Base-by-base conservation (phyloP, 176 grass and related monocot species). In the Aegilops speltoides region DNA sequence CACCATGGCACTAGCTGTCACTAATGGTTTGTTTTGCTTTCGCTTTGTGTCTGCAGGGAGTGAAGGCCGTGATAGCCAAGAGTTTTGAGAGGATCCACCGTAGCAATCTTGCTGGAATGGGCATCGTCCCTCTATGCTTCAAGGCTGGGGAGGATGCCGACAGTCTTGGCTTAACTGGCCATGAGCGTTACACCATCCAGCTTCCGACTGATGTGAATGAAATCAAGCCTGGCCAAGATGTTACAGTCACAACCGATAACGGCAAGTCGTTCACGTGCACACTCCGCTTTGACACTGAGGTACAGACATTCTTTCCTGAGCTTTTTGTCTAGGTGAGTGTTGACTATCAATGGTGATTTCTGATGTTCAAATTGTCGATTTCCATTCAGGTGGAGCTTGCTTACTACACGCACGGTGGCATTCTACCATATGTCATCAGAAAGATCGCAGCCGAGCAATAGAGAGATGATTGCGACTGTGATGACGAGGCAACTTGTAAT, bases 1-100 rank as follows among this genome's bases (percentile, higher is more conserved):
- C n/a, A 23, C 3, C 14, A 31, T 77, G n/a, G 56, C 34, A 1
- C 76, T 82, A 43, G 40, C 10, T 43, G 16, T 59, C 20, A 79
- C 76, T 89, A 63, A 88, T 59, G n/a, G 31, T 2, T 15, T 14
- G 9, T 37, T 38, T 7, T 52, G 15, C 48, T 57, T 77, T 69
- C 32, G 79, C 48, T 86, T 91, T 79, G 54, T 88, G 79, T 64
- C 67, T 95, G 43, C 84, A 98, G 96, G 95, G 96, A 66, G 96
- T 98, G 38, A 98, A 98, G 83, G 96, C 96, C 28, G 96, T 95
- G 73, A 95, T 98, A 79, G 91, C 96, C 7, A 98, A 98, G 81
- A 98, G 93, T 59, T 98, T 98, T 87, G 96, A 98, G 83, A 95
- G 96, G 85, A 98, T 98, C 81, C 96, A 98, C 69, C 91, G 96